Base-by-base conservation (phyloP, 2,329 filamentous ascomycete genomes). In the Exserohilum rostratum region DNA sequence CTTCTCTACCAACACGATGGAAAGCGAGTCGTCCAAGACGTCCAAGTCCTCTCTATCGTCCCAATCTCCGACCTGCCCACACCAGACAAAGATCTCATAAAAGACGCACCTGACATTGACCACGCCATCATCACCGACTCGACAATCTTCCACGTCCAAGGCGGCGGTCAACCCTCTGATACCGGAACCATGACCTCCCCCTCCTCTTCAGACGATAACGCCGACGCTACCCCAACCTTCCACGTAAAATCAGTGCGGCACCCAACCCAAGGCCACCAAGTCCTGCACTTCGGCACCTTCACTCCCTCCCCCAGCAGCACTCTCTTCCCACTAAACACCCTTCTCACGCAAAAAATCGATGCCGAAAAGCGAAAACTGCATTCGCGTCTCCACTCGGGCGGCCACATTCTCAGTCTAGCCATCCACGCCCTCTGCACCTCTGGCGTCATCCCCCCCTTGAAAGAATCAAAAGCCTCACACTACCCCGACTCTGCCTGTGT, bases 61-160 rank as follows among this genome's bases (percentile, higher is more conserved):
- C 77, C 83, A 0, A 80, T 86, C 55, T 65, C 77, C 0, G 69
- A 75, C 2, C 78, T 89, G 1, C 78, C 83, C 3, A 76, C 82
- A 30, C 72, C 77, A 29, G 83, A 85, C 51, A 80, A 77, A 46
- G 67, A 74, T 6, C 80, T 90, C 9, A 87, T 87, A 77, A 89
- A 89, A 67, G 74, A 82, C 11, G 80, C 76, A 4, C 69, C 69
- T 7, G 78, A 82, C 5, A 12, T 49, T 2, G 15, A 39, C 3
- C 27, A 33, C n/a, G 29, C 33, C 22, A 80, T 82, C 64, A 81
- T 86, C n/a, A 88, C 86, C 0, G 77, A 83, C 2, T 75, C 83
- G 42, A 91, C 89, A n/a, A 87, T 91, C 57, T 91, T 91, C 74
- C 87, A 91, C 58, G 85, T 87, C 0, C 89, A 91, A 71, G 89